phyloP scores from a whole-genome alignment of 2,329 filamentous ascomycete genomes.

The Metarhizium robertsii region DNA sequence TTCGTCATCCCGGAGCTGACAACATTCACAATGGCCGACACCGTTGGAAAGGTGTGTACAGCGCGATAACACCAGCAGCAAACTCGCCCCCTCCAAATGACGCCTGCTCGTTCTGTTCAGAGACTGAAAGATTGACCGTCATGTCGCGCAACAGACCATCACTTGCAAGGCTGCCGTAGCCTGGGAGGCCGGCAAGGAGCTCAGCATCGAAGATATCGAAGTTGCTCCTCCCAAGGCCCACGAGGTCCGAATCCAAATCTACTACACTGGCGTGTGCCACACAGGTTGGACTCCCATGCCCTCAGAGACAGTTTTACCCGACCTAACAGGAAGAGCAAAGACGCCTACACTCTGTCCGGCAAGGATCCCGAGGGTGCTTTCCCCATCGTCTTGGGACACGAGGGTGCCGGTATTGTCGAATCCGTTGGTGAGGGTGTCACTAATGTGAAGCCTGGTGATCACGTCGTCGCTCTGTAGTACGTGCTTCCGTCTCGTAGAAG shows the following conservation, averaged over 20 bases:
- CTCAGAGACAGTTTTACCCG: neutral
- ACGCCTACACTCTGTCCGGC: conserved; percentile 90
- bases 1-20: neutral
- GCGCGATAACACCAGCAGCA: neutral
- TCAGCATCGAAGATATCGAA: conserved; percentile 86
- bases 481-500: conserved; percentile 16
- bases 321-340: conserved; percentile 28
- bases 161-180: conserved; percentile 96
- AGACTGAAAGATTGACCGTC: conserved; percentile 1
- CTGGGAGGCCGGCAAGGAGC: conserved; percentile 89
- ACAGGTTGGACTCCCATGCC: conserved; percentile 51
- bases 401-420: conserved; percentile 87
- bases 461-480: conserved; percentile 82
- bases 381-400: conserved; percentile 80
- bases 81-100: neutral
- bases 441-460: conserved; percentile 86
- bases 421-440: conserved; percentile 92
- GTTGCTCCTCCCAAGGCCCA: conserved; percentile 80
- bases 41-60: conserved; percentile 7
- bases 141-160: conserved; percentile 58
- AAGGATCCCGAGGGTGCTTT: conserved; percentile 96
- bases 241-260: conserved; percentile 94
- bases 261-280: conserved; percentile 98
- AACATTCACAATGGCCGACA: conserved; percentile 6
- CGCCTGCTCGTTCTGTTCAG: conserved; percentile 2